Evolutionary conservation across 169 alveolate genomes (phyloP), one percentile per base, ranked within the genome.

Genomic region (Toxoplasma gondii): DNA sequence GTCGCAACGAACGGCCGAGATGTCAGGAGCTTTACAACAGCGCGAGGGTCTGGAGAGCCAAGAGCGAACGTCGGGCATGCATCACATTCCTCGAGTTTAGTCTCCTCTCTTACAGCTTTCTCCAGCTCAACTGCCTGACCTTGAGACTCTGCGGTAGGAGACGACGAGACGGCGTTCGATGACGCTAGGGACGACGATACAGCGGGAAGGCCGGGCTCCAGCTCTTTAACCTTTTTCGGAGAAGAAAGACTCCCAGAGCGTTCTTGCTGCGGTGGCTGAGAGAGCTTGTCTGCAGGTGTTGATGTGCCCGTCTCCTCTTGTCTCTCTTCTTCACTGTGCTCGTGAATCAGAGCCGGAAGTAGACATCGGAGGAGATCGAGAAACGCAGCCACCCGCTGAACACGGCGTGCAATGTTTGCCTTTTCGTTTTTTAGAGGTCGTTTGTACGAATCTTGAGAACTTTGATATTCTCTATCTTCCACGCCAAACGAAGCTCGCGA

Each of bases 281-380:
- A 12, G 58, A 12, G 58, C 4, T 49, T 49, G 22, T 49, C 58
- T n/a, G n/a, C n/a, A n/a, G n/a, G n/a, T 7, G 22, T 4, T 49
- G 58, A 4, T 49, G 58, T 12, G 12, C 22, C 58, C 22, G 58
- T 49, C 12, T 12, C 12, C 12, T 12, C 22, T 49, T 12, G 58
- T 49, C 58, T 12, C 22, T 7, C 58, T 49, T 49, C 58, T 4
- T 78, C 49, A 10, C 86, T 27, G 86, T n/a, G 44, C 29, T 19
- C 39, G 86, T 45, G 9, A n/a, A 78, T 12, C 9, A 12, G 49
- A 10, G 39, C 86, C 29, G 86, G 86, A 36, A 78, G 86, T 16
- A 78, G 16, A 19, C 86, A 78, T n/a, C 86, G 86, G n/a, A 78
- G 86, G n/a, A 78, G 86, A 78, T 78, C n/a, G n/a, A 78, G 24